Percentiles rank a stretch among this genome's conserved stretches.
These are phyloP conservation scores for Wickerhamiella australiensis DNA, from an alignment of 805 yeast genomes.

Conservation along the genomic window DNA sequence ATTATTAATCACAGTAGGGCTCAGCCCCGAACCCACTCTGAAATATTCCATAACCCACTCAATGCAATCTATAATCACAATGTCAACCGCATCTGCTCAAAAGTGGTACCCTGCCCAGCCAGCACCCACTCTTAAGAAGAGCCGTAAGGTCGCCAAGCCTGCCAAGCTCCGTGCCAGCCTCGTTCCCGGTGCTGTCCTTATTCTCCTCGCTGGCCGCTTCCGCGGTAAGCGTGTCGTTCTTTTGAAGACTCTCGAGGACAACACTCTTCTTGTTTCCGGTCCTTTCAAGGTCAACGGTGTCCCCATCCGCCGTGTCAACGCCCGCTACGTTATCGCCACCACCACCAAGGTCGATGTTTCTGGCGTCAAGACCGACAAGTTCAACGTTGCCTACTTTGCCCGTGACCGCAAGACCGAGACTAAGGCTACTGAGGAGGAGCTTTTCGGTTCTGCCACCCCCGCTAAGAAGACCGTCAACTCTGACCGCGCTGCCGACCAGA, in stretches of 20 bases:
- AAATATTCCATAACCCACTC: constrained; percentile 11
- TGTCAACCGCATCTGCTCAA: constrained; percentile 38
- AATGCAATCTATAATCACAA: constrained; percentile 6
- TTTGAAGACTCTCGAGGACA: constrained; percentile 94
- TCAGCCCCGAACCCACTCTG: constrained; percentile 8
- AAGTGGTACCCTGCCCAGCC: constrained; percentile 81
- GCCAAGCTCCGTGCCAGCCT: constrained; percentile 90
- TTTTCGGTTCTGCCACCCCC: constrained; percentile 66
- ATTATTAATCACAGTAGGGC: constrained; percentile 13
- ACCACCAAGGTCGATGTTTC: constrained; percentile 79
- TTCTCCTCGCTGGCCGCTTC: constrained; percentile 97
- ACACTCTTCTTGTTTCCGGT: constrained; percentile 93
- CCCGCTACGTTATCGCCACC: constrained; percentile 98
- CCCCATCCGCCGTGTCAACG: constrained; percentile 97
- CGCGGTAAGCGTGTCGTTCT: constrained; percentile 99
- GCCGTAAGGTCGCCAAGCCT: constrained; percentile 86
- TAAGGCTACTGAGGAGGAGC: constrained; percentile 73
- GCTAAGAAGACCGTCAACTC: constrained; percentile 82
- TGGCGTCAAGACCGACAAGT: constrained; percentile 76
- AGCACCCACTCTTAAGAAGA: constrained; percentile 71
- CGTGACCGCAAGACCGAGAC: constrained; percentile 79
- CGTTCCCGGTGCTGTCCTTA: constrained; percentile 96
- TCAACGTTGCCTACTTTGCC: constrained; percentile 90
- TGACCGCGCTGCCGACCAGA: constrained; percentile 94
- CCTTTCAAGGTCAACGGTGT: constrained; percentile 99